Percentiles rank a stretch among this genome's conserved stretches.
Evolutionary conservation across 352 stramenopile genomes (phyloP).

Genomic region (Globisporangium okanoganense): DNA sequence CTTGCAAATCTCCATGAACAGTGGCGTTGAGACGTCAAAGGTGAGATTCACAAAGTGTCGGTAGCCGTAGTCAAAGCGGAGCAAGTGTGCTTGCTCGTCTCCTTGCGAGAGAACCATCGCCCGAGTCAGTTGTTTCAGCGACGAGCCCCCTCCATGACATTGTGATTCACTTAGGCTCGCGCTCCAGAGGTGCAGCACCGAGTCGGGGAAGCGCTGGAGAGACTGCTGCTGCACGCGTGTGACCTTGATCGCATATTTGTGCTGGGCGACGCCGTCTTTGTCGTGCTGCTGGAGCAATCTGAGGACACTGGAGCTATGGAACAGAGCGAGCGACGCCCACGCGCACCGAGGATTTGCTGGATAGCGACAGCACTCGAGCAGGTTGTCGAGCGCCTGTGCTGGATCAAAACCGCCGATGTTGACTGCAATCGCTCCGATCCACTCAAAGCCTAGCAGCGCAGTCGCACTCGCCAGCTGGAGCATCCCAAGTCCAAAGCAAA

Average conservation of each 20-base stretch:
- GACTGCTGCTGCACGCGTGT: constrained; percentile 11
- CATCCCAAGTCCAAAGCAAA: constrained; percentile 30
- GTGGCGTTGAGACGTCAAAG: constrained; percentile 22
- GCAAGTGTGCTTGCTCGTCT: constrained; percentile 28
- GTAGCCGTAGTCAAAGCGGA: constrained; percentile 36
- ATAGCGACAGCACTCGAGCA: constrained; percentile 19
- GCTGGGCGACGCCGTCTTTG: neutral
- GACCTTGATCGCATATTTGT: constrained; percentile 5
- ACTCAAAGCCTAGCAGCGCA: constrained; percentile 24
- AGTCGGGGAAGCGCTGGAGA: constrained; percentile 21
- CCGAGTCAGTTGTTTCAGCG: neutral
- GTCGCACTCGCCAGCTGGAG: constrained; percentile 28
- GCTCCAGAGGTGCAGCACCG: constrained; percentile 39
- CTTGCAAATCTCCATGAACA: constrained; percentile 37
- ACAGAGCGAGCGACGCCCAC: constrained; percentile 30
- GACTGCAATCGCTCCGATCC: constrained; percentile 18
- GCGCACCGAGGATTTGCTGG: constrained; percentile 16
- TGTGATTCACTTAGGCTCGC: constrained; percentile 11
- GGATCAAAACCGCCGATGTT: constrained; percentile 19
- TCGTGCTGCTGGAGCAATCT: constrained; percentile 22
- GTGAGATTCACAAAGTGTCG: constrained; percentile 22
- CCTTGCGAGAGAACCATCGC: constrained; percentile 7
- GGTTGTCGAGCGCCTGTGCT: constrained; percentile 23
- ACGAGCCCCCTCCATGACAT: neutral
- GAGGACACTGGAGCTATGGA: constrained; percentile 24